Evolutionary conservation across 1,284 basidiomycete species (phyloP).

Genomic region (Limonomyces culmigenus): DNA sequence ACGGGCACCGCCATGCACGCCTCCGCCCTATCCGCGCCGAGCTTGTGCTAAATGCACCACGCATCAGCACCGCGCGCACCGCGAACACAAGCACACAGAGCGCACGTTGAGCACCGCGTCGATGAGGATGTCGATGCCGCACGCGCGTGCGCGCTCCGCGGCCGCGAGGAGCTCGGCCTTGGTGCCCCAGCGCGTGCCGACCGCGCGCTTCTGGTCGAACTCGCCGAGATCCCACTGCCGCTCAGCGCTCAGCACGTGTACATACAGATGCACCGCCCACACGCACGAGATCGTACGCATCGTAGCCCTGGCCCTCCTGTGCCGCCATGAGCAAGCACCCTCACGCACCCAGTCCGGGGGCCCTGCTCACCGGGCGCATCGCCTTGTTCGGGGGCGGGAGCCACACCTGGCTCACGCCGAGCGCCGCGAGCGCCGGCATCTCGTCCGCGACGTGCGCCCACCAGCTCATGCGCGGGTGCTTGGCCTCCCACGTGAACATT

Average conservation of each 20-base stretch:
- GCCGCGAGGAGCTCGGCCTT: constrained; percentile 65
- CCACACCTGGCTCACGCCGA: constrained; percentile 81
- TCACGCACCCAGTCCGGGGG: constrained; percentile 1
- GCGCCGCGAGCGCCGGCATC: constrained; percentile 46
- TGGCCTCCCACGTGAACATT: constrained; percentile 70
- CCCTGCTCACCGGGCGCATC: constrained; percentile 30
- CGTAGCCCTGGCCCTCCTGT: constrained; percentile 57
- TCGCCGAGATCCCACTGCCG: constrained; percentile 81
- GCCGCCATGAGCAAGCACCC: constrained; percentile 3
- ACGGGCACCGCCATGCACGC: constrained; percentile 63
- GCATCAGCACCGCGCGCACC: constrained; percentile 3
- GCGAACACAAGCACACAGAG: constrained; percentile 1
- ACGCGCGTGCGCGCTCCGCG: constrained; percentile 36
- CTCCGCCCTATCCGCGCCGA: constrained; percentile 74
- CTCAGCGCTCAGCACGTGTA: not conserved
- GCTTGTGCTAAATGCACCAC: constrained; percentile 38
- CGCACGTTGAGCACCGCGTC: constrained; percentile 67
- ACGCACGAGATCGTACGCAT: constrained; percentile 63
- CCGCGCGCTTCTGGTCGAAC: constrained; percentile 74
- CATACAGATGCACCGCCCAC: not conserved
- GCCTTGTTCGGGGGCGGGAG: constrained; percentile 66
- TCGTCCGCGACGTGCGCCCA: constrained; percentile 73
- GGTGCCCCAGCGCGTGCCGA: constrained; percentile 82
- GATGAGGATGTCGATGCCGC: constrained; percentile 50
- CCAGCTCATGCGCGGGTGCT: constrained; percentile 46